These are phyloP conservation scores for Amaranthus cruentus DNA, from an alignment of 148 eudicot species.

Conservation along the genomic window DNA sequence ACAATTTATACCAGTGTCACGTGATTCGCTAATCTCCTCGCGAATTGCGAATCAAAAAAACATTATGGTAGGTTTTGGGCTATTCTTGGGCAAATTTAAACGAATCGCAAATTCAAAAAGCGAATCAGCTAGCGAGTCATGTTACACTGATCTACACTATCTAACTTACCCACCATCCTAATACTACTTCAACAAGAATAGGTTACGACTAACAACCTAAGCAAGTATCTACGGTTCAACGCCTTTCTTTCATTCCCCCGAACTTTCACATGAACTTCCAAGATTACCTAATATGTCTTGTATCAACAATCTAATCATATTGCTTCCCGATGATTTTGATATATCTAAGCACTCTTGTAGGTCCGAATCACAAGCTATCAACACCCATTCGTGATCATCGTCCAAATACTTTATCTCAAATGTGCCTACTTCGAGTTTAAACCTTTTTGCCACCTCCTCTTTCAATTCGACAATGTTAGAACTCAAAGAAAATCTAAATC, in stretches of 20 bases:
- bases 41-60: too few relatives aligned
- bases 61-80: too few relatives aligned
- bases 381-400: constrained; percentile 79
- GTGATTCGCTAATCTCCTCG: too few relatives aligned
- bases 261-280: constrained; percentile 67
- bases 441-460: constrained; percentile 73
- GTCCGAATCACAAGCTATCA: constrained; percentile 67
- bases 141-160: constrained; percentile 14
- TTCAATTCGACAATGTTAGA: constrained; percentile 50
- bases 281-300: constrained; percentile 50
- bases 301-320: constrained; percentile 49
- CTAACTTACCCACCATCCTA: constrained; percentile 14
- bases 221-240: constrained; percentile 33
- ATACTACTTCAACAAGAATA: constrained; percentile 33
- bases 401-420: constrained; percentile 82
- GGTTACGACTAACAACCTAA: constrained; percentile 26
- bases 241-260: constrained; percentile 32
- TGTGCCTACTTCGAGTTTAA: constrained; percentile 67
- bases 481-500: constrained; percentile 52
- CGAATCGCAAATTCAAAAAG: too few relatives aligned
- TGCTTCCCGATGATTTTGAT: constrained; percentile 52
- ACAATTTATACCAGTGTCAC: too few relatives aligned
- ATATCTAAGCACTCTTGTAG: constrained; percentile 66
- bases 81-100: too few relatives aligned
- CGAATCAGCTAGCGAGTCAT: too few relatives aligned